Base-by-base conservation (phyloP, 139 green algal genomes). In the Chlorella ohadii region DNA sequence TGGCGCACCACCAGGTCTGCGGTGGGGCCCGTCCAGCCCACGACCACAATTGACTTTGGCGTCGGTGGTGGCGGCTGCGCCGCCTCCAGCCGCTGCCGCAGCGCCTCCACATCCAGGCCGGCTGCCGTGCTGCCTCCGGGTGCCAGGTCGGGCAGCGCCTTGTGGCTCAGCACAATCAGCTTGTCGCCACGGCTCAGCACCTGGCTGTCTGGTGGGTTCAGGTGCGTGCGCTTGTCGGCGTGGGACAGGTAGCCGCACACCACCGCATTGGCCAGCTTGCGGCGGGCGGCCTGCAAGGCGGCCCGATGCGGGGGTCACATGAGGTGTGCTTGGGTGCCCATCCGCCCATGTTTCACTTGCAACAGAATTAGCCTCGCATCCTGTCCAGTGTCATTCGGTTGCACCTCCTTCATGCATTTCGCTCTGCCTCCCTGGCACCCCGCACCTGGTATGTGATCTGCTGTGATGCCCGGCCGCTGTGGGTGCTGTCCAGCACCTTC, bases 31-130 rank as follows among this genome's bases (percentile, higher is more conserved):
- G 39, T 41, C 86, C 86, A 89, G 25, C 82, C 82, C 31, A 89
- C 73, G 34, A 89, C 86, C 68, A 89, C 83, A 11, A 89, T 82
- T 28, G 38, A 76, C 76, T 89, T 89, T 51, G 73, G 73, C 7
- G 31, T 19, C 9, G 28, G 4, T 13, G 72, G 38, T 5, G 63
- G 56, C 47, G 79, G 72, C 28, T 56, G 28, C 25, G 79, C 79
- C 41, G 63, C 67, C 65, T 66, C 44, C 41, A 86, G 47, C 71
- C 38, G 68, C 79, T 79, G 51, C 64, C 72, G n/a, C 59, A 86
- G 80, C 27, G 44, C 44, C 72, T 33, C 47, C 47, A 89, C 66
- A 64, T 85, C 57, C 34, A 82, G 27, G 25, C 76, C 76, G 0
- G 76, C 59, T 1, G 59, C 57, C 0, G 59, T 72, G 25, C 51